Conservation (phyloP, 768 basidiomycete species). For the Boletus speciosus region DNA sequence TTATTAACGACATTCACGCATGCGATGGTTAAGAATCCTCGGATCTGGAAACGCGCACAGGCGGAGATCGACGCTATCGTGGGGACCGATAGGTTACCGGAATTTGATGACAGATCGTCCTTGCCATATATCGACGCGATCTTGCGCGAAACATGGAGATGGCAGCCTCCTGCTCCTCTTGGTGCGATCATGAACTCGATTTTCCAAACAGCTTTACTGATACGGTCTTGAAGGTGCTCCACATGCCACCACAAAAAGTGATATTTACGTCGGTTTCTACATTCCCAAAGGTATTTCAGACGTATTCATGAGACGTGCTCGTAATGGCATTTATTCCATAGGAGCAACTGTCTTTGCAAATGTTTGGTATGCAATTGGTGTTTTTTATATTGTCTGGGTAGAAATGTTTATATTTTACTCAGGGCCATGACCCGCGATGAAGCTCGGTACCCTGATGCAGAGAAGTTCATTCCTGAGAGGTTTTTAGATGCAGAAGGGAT, state of each 20-base stretch:
- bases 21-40: slow-evolving; percentile 14
- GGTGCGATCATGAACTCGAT: not conserved
- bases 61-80: slow-evolving; percentile 8
- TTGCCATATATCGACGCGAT: slow-evolving; percentile 14
- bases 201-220: not conserved
- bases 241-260: slow-evolving; percentile 33
- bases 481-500: slow-evolving; percentile 7
- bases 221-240: not conserved
- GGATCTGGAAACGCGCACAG: slow-evolving; percentile 7
- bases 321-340: not conserved
- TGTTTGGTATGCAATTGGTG: slow-evolving; percentile 4
- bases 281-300: slow-evolving; percentile 44
- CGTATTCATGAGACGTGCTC: not conserved
- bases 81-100: slow-evolving; percentile 5
- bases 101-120: slow-evolving; percentile 4
- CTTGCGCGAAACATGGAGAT: slow-evolving; percentile 9
- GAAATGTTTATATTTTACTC: not conserved
- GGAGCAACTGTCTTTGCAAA: slow-evolving; percentile 15
- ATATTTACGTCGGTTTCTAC: slow-evolving; percentile 42
- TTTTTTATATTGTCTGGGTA: not conserved
- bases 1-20: slow-evolving; percentile 3
- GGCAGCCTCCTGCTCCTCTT: slow-evolving; percentile 8
- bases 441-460: slow-evolving; percentile 15
- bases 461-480: slow-evolving; percentile 13
- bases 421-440: slow-evolving; percentile 22